phyloP scores from a whole-genome alignment of 2,329 filamentous ascomycete species.

The Emmonsiellopsis sp. region DNA sequence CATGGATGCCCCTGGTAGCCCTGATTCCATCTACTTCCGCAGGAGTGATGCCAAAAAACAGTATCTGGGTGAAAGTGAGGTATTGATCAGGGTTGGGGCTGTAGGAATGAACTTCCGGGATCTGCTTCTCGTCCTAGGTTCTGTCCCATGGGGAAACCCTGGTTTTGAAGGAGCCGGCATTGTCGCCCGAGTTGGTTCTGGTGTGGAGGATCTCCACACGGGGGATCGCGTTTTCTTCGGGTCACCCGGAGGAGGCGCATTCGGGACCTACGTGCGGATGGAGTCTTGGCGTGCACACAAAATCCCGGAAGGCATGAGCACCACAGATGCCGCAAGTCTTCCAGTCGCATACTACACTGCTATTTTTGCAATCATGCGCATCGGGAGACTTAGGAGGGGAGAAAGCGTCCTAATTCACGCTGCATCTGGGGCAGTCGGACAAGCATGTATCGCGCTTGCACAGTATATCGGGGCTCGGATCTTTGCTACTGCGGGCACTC shows the following conservation, averaged over 20 bases:
- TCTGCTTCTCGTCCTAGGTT: constrained; percentile 1
- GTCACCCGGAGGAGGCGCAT: neutral
- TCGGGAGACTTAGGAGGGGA: neutral
- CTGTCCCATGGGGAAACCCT: neutral
- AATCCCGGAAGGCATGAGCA: neutral
- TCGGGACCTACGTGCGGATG: neutral
- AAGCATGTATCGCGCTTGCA: constrained; percentile 13
- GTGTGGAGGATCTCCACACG: neutral
- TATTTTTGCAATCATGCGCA: neutral
- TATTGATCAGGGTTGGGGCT: constrained; percentile 14
- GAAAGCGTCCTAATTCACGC: constrained; percentile 14
- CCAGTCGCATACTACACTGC: neutral
- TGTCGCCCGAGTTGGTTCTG: constrained; percentile 8
- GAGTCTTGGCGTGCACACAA: neutral
- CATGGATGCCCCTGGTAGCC: neutral
- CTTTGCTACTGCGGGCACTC: constrained; percentile 7
- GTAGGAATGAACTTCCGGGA: constrained; percentile 14
- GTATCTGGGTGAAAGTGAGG: constrained; percentile 7
- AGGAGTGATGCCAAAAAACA: neutral
- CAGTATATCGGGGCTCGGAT: constrained; percentile 6
- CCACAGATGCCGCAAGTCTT: constrained; percentile 1
- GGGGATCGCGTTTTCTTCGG: neutral
- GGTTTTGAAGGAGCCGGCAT: constrained; percentile 11
- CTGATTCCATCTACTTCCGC: neutral
- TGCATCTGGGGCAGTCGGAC: constrained; percentile 14